Percentiles rank a stretch among this genome's conserved stretches.
These are phyloP conservation scores for Cerrena zonata DNA, from an alignment of 1,284 basidiomycete genomes.

Conservation along the genomic window DNA sequence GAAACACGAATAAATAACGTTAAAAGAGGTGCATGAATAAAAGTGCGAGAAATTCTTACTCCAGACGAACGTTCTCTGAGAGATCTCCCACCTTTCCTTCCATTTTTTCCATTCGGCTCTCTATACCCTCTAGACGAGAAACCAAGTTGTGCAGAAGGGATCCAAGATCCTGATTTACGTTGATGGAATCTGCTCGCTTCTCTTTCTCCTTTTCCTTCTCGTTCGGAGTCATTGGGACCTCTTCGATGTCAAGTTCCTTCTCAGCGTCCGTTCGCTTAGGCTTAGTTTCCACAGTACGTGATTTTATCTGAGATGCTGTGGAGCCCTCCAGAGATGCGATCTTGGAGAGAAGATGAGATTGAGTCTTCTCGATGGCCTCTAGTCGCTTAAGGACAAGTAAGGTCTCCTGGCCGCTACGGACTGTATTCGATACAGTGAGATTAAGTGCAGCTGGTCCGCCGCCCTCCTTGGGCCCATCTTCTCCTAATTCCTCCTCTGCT, in stretches of 20 bases:
- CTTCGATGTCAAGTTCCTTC: background rate
- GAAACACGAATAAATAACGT: background rate
- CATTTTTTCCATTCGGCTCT: conserved; percentile 24
- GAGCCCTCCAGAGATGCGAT: conserved; percentile 4
- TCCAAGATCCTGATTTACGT: conserved; percentile 6
- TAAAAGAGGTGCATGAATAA: background rate
- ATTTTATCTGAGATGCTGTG: conserved; percentile 27
- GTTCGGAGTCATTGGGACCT: conserved; percentile 1
- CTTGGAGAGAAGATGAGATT: background rate
- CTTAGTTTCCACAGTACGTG: conserved; percentile 18
- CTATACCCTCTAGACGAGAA: conserved; percentile 11
- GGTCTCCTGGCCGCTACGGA: conserved; percentile 1
- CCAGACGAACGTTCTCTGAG: conserved; percentile 28
- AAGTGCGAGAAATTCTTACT: conserved; percentile 22
- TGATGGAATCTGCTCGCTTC: conserved; percentile 12
- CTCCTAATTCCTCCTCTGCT: background rate
- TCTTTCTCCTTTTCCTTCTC: conserved; percentile 13
- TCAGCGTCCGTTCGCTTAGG: background rate
- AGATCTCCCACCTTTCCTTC: conserved; percentile 29
- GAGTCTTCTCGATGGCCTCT: conserved; percentile 23
- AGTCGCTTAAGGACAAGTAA: conserved; percentile 21
- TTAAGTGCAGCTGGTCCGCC: background rate
- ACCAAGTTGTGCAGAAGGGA: background rate
- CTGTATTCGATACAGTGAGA: conserved; percentile 5
- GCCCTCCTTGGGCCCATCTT: background rate